These are phyloP conservation scores for Arthrobotrys megalospora DNA, from an alignment of 2,329 filamentous ascomycete species.

Conservation along the genomic window DNA sequence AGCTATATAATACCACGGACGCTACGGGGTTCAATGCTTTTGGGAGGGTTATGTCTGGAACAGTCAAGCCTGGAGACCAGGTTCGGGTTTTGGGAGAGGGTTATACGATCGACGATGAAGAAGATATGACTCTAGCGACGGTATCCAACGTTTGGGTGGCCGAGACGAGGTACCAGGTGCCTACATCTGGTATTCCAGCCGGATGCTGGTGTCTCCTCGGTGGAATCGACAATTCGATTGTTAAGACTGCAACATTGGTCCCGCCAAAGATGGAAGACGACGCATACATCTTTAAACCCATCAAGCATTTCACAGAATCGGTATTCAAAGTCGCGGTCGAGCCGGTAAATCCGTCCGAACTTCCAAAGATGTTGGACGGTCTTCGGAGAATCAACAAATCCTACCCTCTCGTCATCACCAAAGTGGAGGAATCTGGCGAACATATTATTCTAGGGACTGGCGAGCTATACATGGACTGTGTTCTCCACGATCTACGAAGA, in stretches of 20 bases:
- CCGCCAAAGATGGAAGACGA: slow-evolving; percentile 84
- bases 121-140: slow-evolving; percentile 92
- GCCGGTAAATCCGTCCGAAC: slow-evolving; percentile 96
- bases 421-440: slow-evolving; percentile 97
- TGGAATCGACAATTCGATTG: slow-evolving; percentile 96
- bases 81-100: slow-evolving; percentile 94
- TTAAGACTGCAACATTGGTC: slow-evolving; percentile 95
- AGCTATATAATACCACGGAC: slow-evolving; percentile 90
- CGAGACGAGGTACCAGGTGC: slow-evolving; percentile 92
- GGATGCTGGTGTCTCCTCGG: slow-evolving; percentile 93
- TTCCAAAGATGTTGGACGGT: slow-evolving; percentile 98
- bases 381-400: slow-evolving; percentile 97
- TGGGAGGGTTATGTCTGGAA: slow-evolving; percentile 92
- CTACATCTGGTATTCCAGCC: slow-evolving; percentile 90
- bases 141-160: slow-evolving; percentile 90
- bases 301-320: slow-evolving; percentile 95
- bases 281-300: slow-evolving; percentile 92
- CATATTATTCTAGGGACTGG: slow-evolving; percentile 95
- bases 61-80: slow-evolving; percentile 82
- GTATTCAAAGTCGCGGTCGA: slow-evolving; percentile 98
- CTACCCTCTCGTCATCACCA: slow-evolving; percentile 94
- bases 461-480: slow-evolving; percentile 99
- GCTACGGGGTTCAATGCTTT: slow-evolving; percentile 93
- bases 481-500: slow-evolving; percentile 90
- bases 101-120: slow-evolving; percentile 96